Base-by-base conservation (phyloP, 78 protist species). In the Dictyostelium firmibasis region DNA sequence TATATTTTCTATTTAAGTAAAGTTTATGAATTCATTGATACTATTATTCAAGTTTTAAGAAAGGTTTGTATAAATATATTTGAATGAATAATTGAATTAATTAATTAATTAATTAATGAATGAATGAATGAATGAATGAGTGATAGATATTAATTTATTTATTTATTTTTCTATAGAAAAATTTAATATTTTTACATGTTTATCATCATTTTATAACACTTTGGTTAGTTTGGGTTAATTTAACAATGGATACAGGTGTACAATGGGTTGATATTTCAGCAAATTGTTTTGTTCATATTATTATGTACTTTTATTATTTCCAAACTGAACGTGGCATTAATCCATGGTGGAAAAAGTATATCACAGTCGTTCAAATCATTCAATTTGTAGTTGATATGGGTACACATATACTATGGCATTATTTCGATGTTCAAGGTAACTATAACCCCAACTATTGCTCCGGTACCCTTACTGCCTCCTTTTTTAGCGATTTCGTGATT, bases 11-110 rank as follows among this genome's bases (percentile, higher is more conserved):
- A 97, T 79, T 83, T 95, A 5, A 35, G 75, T 89, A 97, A 97
- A 78, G 91, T 91, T 75, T 95, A 97, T 60, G 98, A 97, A 91
- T 92, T 97, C 43, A 67, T 97, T 1, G 98, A 97, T 86, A 97
- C 98, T 1, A 82, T 92, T 31, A 81, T 97, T 27, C 86, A 84
- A 69, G 91, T 97, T n/a, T 50, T 97, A 70, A 91, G 93, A 94
- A 93, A 88, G 96, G 85, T 83, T 31, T 33, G 82, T 67, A 18
- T 84, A n/a, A n/a, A n/a, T n/a, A n/a, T n/a, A n/a, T n/a, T n/a
- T n/a, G n/a, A n/a, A n/a, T n/a, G n/a, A n/a, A n/a, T n/a, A n/a
- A n/a, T n/a, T n/a, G n/a, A n/a, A n/a, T n/a, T n/a, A n/a, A n/a
- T n/a, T n/a, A n/a, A n/a, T n/a, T n/a, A n/a, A n/a, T n/a, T n/a